Conservation (phyloP, 768 basidiomycete species). For the Mycena venus region DNA sequence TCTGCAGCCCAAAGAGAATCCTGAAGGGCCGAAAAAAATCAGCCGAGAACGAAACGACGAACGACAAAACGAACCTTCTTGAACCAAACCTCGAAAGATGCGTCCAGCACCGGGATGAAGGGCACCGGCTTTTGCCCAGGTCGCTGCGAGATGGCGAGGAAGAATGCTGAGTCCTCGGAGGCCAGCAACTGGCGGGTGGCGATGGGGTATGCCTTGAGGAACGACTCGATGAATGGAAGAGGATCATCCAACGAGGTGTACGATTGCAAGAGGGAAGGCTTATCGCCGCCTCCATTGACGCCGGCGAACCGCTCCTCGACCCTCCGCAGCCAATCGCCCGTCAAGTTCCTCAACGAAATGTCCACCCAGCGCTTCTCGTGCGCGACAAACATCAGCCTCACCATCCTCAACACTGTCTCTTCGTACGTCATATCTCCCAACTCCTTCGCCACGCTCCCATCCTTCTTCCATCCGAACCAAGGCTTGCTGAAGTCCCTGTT, state of each 20-base stretch:
- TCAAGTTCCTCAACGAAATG: constrained; percentile 88
- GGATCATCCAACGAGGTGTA: constrained; percentile 89
- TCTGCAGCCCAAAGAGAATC: constrained; percentile 98
- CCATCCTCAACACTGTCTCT: constrained; percentile 92
- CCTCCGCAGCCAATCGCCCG: constrained; percentile 97
- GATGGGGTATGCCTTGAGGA: constrained; percentile 88
- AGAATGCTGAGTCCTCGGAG: constrained; percentile 94
- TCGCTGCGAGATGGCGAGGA: constrained; percentile 95
- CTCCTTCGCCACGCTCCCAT: constrained; percentile 85
- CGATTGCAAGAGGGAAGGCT: constrained; percentile 89
- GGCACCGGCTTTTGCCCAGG: constrained; percentile 98
- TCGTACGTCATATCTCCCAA: constrained; percentile 99
- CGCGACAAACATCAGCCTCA: constrained; percentile 93
- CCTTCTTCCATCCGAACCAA: constrained; percentile 98
- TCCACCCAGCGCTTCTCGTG: constrained; percentile 97
- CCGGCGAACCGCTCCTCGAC: constrained; percentile 96
- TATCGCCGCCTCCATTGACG: constrained; percentile 79
- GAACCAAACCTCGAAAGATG: constrained; percentile 98
- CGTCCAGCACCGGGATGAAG: constrained; percentile 96
- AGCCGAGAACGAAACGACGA: not conserved
- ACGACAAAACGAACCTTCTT: constrained; percentile 81
- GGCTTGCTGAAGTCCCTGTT: constrained; percentile 97
- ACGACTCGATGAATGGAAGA: constrained; percentile 77
- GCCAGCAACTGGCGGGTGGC: constrained; percentile 90
- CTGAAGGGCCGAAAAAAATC: constrained; percentile 50